phyloP scores from a whole-genome alignment of 202 grass and related monocot species.

The Dendrocalamus latiflorus region DNA sequence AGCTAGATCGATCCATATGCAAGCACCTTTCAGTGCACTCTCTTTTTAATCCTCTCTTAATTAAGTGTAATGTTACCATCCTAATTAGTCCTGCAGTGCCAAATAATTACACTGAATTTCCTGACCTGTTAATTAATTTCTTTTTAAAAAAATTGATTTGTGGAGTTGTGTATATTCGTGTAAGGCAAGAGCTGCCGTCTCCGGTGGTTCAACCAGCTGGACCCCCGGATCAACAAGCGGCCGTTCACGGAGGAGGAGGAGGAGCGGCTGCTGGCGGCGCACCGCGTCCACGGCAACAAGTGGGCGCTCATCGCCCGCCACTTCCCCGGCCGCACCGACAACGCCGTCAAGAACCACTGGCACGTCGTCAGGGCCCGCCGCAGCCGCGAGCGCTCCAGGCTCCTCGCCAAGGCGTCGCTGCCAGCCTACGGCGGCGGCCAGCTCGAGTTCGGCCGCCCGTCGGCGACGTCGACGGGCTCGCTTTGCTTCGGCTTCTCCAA shows the following conservation, averaged over 20 bases:
- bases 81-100: background rate
- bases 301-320: constrained; percentile 83
- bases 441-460: constrained; percentile 7
- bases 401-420: constrained; percentile 19
- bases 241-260: constrained; percentile 69
- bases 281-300: constrained; percentile 83
- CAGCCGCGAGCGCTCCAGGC: constrained; percentile 44
- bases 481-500: constrained; percentile 44
- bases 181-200: constrained; percentile 95
- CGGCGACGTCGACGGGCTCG: background rate
- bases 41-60: constrained; percentile 1
- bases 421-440: background rate
- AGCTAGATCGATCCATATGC: background rate
- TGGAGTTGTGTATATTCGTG: background rate
- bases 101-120: background rate
- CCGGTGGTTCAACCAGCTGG: constrained; percentile 96
- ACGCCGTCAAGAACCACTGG: constrained; percentile 99
- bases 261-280: constrained; percentile 69
- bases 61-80: background rate
- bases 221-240: constrained; percentile 74
- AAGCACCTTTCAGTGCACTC: constrained; percentile 17
- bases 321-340: constrained; percentile 90
- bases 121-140: too few species aligned
- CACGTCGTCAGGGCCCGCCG: constrained; percentile 90
- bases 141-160: background rate